Base-by-base conservation (phyloP, 176 grass and related monocot species). In the Oryza punctata region DNA sequence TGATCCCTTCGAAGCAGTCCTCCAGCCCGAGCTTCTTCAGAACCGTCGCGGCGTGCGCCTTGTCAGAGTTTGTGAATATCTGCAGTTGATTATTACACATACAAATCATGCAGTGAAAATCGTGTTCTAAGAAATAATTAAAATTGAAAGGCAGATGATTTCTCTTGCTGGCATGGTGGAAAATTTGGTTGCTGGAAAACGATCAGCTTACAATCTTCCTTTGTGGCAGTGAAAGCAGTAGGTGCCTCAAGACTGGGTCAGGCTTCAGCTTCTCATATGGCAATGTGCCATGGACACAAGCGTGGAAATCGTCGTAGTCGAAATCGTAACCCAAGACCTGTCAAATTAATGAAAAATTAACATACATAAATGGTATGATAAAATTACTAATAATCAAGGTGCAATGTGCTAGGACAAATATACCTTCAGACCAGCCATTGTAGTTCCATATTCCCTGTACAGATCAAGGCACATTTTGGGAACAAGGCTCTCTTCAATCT, bases 371-470 rank as follows among this genome's bases (percentile, higher is more conserved):
- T 32, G 0, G 7, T 7, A 23, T 5, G 3, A 10, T 26, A 52
- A 66, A 13, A 72, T 18, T 70, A 65, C 14, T 19, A 12, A 47
- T 3, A 63, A 47, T 5, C 13, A 15, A 63, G 19, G 54, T 60
- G 54, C 54, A 23, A 10, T 60, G 47, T 30, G 3, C 3, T n/a
- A 40, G 12, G 7, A 27, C 15, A 35, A 6, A 35, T 6, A 63
- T 76, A 89, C 96, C 89, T 96, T 99, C 7, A 99, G 91, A n/a
- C 93, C 93, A 44, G 91, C 96, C 91, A 99, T 96, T 30, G 93
- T 99, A 47, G 93, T 99, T 65, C 91, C 96, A 66, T 96, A 85
- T 74, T 99, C 93, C 75, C 13, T 99, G 93, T 99, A 96, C 80
- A 99, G 66, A 73, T 96, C 93, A 2, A 99, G 44, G 86, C 93